These are phyloP conservation scores for Phytophthora vignae DNA, from an alignment of 352 stramenopile genomes.

Conservation along the genomic window DNA sequence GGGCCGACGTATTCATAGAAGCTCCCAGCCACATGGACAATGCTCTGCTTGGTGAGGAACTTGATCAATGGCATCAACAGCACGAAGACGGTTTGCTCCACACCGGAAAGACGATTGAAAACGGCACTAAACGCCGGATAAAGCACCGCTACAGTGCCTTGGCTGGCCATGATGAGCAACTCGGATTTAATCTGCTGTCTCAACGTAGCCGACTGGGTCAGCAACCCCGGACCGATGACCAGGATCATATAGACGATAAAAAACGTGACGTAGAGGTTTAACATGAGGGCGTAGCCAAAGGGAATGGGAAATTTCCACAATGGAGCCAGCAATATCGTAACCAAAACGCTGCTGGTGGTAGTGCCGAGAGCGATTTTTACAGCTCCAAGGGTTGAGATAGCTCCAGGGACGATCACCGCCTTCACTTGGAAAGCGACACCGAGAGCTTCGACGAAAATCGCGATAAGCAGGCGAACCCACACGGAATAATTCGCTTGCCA, in stretches of 20 bases:
- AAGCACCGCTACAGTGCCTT: conserved; percentile 9
- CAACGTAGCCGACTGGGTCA: neutral
- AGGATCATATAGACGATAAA: conserved; percentile 5
- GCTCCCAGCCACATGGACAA: neutral
- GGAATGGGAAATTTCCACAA: conserved; percentile 31
- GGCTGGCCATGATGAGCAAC: conserved; percentile 14
- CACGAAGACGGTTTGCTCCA: conserved; percentile 8
- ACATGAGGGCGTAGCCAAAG: conserved; percentile 18
- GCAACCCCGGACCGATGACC: neutral
- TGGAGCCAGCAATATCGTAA: conserved; percentile 6
- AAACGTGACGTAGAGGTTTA: conserved; percentile 6
- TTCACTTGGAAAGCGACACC: conserved; percentile 9
- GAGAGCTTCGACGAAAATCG: conserved; percentile 5
- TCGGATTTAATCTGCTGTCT: conserved; percentile 15
- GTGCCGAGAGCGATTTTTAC: conserved; percentile 10
- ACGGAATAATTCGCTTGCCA: conserved; percentile 17
- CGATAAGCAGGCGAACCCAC: conserved; percentile 21
- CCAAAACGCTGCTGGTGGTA: neutral
- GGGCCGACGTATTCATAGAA: conserved; percentile 22
- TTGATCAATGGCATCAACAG: conserved; percentile 16
- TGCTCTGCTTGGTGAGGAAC: conserved; percentile 25
- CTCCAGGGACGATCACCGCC: conserved; percentile 5
- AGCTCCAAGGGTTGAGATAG: conserved; percentile 5
- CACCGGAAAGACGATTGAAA: conserved; percentile 6
- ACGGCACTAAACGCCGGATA: conserved; percentile 29